Evolutionary conservation across 176 grass and related monocot genomes (phyloP).

Genomic region (Tillandsia fasciculata): DNA sequence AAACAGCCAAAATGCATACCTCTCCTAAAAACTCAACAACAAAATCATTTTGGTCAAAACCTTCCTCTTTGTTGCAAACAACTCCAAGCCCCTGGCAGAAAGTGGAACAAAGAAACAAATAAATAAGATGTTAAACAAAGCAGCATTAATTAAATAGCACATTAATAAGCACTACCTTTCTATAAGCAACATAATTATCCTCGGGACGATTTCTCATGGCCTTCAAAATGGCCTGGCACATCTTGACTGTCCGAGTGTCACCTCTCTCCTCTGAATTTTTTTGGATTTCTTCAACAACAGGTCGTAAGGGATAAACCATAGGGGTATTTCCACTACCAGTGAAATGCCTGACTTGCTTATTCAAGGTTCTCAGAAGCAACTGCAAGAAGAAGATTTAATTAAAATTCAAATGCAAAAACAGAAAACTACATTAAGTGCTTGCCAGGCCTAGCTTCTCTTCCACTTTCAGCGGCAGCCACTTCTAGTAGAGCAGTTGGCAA

Average conservation of each 20-base stretch:
- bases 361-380: conserved; percentile 80
- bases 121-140: conserved; percentile 13
- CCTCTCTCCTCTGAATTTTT: conserved; percentile 55
- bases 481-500: too few species aligned
- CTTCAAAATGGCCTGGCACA: conserved; percentile 67
- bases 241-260: conserved; percentile 46
- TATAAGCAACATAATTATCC: conserved; percentile 90
- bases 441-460: too few species aligned
- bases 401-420: conserved; percentile 21
- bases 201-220: conserved; percentile 62
- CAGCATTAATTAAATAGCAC: neutral
- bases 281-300: conserved; percentile 82
- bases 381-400: conserved; percentile 30
- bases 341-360: conserved; percentile 82
- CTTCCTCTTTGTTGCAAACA: conserved; percentile 89
- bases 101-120: conserved; percentile 1
- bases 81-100: conserved; percentile 85
- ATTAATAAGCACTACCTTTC: conserved; percentile 51
- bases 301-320: conserved; percentile 79
- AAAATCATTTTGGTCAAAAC: conserved; percentile 83
- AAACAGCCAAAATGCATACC: conserved; percentile 35
- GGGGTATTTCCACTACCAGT: conserved; percentile 86
- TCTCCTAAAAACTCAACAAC: conserved; percentile 96
- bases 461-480: too few species aligned
- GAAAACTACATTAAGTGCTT: neutral